A percentile compares a stretch with the other conserved stretches of the same genome.
phyloP scores from a whole-genome alignment of 106 monocot genomes.

The Apostasia shenzhenica region DNA sequence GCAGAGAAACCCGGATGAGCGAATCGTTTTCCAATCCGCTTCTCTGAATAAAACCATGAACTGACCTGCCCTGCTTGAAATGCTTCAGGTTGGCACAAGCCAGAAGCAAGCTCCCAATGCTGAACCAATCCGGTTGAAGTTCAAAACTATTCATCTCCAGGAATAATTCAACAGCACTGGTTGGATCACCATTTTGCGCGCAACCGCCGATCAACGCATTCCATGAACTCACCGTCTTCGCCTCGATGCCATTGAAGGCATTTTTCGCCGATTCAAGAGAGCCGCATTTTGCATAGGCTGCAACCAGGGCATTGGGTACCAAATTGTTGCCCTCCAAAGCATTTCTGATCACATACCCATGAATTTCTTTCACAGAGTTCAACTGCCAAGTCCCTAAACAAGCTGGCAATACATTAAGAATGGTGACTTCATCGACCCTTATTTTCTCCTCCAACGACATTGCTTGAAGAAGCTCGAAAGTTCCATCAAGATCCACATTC shows the following conservation, averaged over 20 bases:
- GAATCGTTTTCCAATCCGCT: slow-evolving; percentile 52
- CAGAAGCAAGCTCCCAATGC: slow-evolving; percentile 55
- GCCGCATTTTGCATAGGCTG: slow-evolving; percentile 67
- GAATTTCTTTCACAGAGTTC: slow-evolving; percentile 40
- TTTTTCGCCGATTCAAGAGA: slow-evolving; percentile 25
- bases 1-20: slow-evolving; percentile 48
- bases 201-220: slow-evolving; percentile 71
- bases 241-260: slow-evolving; percentile 23
- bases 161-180: slow-evolving; percentile 38
- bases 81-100: slow-evolving; percentile 37
- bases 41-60: slow-evolving; percentile 51
- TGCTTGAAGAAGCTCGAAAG: slow-evolving; percentile 27
- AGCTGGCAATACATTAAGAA: slow-evolving; percentile 50
- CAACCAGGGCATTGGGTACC: slow-evolving; percentile 43
- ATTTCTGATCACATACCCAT: slow-evolving; percentile 47
- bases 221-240: slow-evolving; percentile 47
- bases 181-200: slow-evolving; percentile 64
- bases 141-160: slow-evolving; percentile 29
- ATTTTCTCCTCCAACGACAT: slow-evolving; percentile 27
- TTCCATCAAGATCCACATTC: slow-evolving; percentile 29
- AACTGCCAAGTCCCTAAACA: slow-evolving; percentile 25
- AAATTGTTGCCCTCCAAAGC: slow-evolving; percentile 32
- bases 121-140: slow-evolving; percentile 50
- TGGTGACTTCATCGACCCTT: slow-evolving; percentile 41
- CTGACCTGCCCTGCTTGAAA: slow-evolving; percentile 28